Evolutionary conservation across 1,139 yeast genomes (phyloP).

Genomic region (Hemisphaericaspora lyxosophila): DNA sequence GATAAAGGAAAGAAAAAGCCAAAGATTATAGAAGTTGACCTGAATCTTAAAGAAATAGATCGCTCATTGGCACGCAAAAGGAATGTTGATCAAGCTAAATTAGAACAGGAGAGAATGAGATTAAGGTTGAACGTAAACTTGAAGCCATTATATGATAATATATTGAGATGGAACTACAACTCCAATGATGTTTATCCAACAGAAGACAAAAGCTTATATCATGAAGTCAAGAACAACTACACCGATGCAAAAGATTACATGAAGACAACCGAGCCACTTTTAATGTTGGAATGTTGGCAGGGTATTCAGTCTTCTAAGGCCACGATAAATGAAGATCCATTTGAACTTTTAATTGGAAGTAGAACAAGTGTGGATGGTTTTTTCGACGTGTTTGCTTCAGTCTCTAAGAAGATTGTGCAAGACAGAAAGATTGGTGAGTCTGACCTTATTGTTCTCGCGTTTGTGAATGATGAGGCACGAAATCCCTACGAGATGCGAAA

Average conservation of each 20-base stretch:
- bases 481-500: slow-evolving; percentile 16
- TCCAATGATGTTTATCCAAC: slow-evolving; percentile 58
- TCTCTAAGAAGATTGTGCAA: slow-evolving; percentile 50
- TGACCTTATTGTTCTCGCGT: slow-evolving; percentile 72
- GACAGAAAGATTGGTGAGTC: slow-evolving; percentile 67
- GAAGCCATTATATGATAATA: slow-evolving; percentile 67
- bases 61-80: slow-evolving; percentile 15
- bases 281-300: slow-evolving; percentile 93
- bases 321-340: slow-evolving; percentile 62
- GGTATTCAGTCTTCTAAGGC: slow-evolving; percentile 73
- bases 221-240: slow-evolving; percentile 47
- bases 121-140: slow-evolving; percentile 74
- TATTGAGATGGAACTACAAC: slow-evolving; percentile 78
- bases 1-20: slow-evolving; percentile 32
- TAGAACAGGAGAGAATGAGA: slow-evolving; percentile 78
- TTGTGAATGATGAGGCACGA: slow-evolving; percentile 29
- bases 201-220: slow-evolving; percentile 41
- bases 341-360: slow-evolving; percentile 70
- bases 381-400: slow-evolving; percentile 83
- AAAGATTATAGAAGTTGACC: slow-evolving; percentile 40
- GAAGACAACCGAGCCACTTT: slow-evolving; percentile 69
- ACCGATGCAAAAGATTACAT: slow-evolving; percentile 61
- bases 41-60: slow-evolving; percentile 35
- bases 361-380: slow-evolving; percentile 83
- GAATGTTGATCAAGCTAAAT: slow-evolving; percentile 43